A percentile compares a stretch with the other conserved stretches of the same genome.
Conservation (phyloP, 805 yeast species). For the Tetrapisispora fleetii region DNA sequence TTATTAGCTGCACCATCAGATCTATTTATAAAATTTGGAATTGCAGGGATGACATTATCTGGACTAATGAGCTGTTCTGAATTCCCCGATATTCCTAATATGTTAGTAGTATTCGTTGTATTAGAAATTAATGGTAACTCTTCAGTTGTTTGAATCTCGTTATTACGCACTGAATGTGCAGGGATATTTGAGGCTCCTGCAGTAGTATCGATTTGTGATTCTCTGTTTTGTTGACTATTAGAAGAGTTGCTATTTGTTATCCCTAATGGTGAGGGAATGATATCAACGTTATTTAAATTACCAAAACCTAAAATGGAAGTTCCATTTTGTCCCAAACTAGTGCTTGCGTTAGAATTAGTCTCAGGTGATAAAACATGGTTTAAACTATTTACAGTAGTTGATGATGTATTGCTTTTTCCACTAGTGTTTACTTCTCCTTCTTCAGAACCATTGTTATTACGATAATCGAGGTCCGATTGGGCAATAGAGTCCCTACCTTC, state of each 20-base stretch:
- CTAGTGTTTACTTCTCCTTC: no score
- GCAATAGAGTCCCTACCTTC: no score
- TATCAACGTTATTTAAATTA: not conserved
- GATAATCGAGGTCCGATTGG: no score
- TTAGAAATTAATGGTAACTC: not conserved
- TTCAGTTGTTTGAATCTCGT: not conserved
- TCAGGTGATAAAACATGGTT: not conserved
- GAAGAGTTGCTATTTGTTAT: not conserved
- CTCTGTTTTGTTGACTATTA: not conserved
- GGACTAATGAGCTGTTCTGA: not conserved
- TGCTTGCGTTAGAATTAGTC: not conserved
- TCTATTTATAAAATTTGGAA: not conserved
- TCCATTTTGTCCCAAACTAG: not conserved
- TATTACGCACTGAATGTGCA: not conserved
- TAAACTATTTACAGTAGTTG: not conserved
- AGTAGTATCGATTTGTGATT: not conserved
- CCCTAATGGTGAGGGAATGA: not conserved
- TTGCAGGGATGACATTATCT: not conserved
- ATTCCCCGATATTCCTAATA: slow-evolving; percentile 4
- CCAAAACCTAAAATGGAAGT: not conserved
- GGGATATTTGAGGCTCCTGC: not conserved
- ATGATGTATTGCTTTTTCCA: not conserved
- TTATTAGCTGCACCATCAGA: not conserved
- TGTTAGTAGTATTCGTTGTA: not conserved
- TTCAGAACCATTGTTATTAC: no score